Evolutionary conservation across 371 early-diverging fungal species (phyloP).

Genomic region (Dinochytrium kinnereticum): DNA sequence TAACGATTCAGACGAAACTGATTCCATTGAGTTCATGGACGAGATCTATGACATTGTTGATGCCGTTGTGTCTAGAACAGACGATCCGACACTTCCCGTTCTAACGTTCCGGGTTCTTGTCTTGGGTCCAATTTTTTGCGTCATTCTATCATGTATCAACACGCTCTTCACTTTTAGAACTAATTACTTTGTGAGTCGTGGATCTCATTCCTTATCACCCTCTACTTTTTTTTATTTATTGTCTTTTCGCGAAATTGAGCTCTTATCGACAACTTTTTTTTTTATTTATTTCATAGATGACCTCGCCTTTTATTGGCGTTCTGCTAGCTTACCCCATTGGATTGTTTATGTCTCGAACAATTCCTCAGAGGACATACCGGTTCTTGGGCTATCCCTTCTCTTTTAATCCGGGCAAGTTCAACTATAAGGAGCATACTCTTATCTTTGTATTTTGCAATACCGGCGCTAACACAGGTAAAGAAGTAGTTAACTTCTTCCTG

Average conservation of each 20-base stretch:
- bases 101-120: constrained; percentile 78
- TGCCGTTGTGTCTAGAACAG: constrained; percentile 40
- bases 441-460: constrained; percentile 18
- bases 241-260: not conserved
- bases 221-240: not conserved
- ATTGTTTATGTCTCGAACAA: constrained; percentile 5
- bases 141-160: constrained; percentile 68
- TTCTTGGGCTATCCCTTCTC: not conserved
- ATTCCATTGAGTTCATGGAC: constrained; percentile 10
- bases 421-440: constrained; percentile 28
- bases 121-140: constrained; percentile 68
- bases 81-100: constrained; percentile 67
- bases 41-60: constrained; percentile 39
- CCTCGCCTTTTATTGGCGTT: constrained; percentile 27
- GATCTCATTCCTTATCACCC: too few species aligned
- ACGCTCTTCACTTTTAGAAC: constrained; percentile 79
- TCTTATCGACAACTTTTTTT: too few species aligned
- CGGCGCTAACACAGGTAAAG: not conserved
- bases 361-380: not conserved
- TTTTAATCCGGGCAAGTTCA: constrained; percentile 21
- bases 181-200: not conserved
- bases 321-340: constrained; percentile 41
- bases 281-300: constrained; percentile 10
- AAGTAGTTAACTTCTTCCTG: not conserved
- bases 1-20: not conserved